Conservation (phyloP, 768 basidiomycete species). For the Xerocomellus chrysenteron region DNA sequence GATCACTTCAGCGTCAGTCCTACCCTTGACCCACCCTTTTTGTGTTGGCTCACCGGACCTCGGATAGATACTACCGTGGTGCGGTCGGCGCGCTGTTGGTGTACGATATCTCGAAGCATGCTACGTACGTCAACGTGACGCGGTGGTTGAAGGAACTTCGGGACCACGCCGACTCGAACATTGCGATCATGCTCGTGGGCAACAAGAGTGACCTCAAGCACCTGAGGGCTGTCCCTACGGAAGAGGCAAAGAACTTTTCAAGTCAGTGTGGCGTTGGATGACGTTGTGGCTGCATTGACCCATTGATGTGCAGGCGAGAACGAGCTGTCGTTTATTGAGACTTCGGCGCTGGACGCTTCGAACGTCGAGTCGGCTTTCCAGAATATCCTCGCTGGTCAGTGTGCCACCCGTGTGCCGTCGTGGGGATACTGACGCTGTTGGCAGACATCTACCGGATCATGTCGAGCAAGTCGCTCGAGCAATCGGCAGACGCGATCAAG, state of each 20-base stretch:
- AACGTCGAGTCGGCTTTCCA: conserved; percentile 99
- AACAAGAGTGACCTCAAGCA: conserved; percentile 99
- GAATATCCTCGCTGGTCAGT: conserved; percentile 85
- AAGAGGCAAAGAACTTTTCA: conserved; percentile 92
- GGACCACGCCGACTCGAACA: conserved; percentile 91
- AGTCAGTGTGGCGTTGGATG: conserved; percentile 47
- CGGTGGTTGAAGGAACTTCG: conserved; percentile 97
- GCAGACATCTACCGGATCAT: conserved; percentile 97
- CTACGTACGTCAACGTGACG: conserved; percentile 90
- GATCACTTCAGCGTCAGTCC: conserved; percentile 87
- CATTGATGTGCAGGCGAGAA: conserved; percentile 66
- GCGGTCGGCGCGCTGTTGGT: conserved; percentile 91
- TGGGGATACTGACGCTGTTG: not conserved
- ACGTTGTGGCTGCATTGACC: not conserved
- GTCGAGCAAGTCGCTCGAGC: conserved; percentile 92
- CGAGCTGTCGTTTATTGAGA: conserved; percentile 94
- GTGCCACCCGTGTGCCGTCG: not conserved
- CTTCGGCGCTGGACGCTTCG: conserved; percentile 98
- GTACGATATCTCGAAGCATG: conserved; percentile 93
- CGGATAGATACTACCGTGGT: conserved; percentile 88
- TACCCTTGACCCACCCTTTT: not conserved
- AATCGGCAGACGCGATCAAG: conserved; percentile 73
- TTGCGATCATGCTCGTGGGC: conserved; percentile 94
- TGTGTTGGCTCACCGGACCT: not conserved
- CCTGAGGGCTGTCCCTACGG: conserved; percentile 91